phyloP scores from a whole-genome alignment of 2,329 filamentous ascomycete genomes.

The Pseudogymnoascus sp. region DNA sequence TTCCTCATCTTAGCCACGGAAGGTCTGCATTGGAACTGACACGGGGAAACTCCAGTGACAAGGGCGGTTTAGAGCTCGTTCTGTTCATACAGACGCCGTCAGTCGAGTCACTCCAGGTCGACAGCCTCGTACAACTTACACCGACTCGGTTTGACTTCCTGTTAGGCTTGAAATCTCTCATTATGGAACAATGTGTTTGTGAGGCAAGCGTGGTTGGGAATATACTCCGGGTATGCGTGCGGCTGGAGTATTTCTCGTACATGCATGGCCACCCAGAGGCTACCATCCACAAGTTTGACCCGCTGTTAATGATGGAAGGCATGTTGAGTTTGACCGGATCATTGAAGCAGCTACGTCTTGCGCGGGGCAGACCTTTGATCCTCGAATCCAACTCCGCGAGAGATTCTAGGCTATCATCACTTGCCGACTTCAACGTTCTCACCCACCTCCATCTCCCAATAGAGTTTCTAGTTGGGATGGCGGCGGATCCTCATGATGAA shows the following conservation, averaged over 20 bases:
- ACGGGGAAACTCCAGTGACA: no score
- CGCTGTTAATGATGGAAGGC: background rate
- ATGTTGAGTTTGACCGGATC: background rate
- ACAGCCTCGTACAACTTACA: background rate
- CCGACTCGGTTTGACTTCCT: background rate
- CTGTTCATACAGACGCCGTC: background rate
- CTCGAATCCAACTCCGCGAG: background rate
- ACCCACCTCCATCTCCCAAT: background rate
- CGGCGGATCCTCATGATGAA: background rate
- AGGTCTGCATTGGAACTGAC: no score
- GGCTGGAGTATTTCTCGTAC: background rate
- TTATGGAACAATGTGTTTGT: background rate
- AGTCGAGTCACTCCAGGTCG: background rate
- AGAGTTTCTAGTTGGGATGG: background rate
- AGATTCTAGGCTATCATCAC: background rate
- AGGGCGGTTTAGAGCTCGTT: background rate
- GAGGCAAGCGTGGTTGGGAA: background rate
- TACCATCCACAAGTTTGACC: background rate
- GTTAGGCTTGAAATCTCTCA: background rate
- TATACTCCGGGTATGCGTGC: background rate
- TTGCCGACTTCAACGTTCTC: background rate
- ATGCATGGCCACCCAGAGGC: background rate
- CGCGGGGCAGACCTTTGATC: background rate
- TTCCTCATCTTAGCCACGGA: background rate
- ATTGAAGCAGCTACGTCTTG: background rate